Base-by-base conservation (phyloP, 768 basidiomycete species). In the Hericium coralloides region DNA sequence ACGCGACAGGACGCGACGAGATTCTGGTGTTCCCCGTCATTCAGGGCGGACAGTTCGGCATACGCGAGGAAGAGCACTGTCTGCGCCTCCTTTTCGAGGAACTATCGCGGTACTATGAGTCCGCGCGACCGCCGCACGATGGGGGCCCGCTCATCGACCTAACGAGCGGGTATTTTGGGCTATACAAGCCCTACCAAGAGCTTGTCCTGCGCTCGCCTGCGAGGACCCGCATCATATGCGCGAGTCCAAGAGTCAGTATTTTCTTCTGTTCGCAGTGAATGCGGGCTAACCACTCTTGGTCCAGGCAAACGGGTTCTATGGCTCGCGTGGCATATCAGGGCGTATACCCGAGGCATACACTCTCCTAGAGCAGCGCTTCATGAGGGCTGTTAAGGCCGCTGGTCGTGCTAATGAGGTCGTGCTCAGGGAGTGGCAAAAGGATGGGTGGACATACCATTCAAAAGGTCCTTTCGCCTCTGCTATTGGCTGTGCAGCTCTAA, bases 391-490 rank as follows among this genome's bases (percentile, higher is more conserved):
- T 2, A 68, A 67, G 50, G 67, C 66, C n/a, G 80, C 83, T 0
- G 74, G 74, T 4, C 74, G 72, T 36, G 63, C 56, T 36, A 4
- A 65, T 71, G 37, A 81, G 0, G 78, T 99, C 22, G 76, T 83
- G 55, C 74, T 99, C 59, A 79, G 74, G 58, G 95, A 99, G 69
- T 99, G 97, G 97, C 80, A 84, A 66, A 80, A 80, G 61, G 73
- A 77, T 22, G 92, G 87, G 3, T 99, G 97, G 97, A 98, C 97
- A 1, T 99, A 99, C 72, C 97, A 99, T 66, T 91, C 97, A 23
- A 99, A 99, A 79, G 97, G 95, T 95, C 59, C 39, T 69, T 60
- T 38, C 36, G 9, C 20, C 23, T 23, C 9, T 8, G 1, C 53
- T 18, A 38, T 15, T 2, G 41, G 12, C 18, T 2, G 15, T 9